A percentile compares a stretch with the other conserved stretches of the same genome.
phyloP scores from a whole-genome alignment of 345 rosid genomes.

The Citrus medica region DNA sequence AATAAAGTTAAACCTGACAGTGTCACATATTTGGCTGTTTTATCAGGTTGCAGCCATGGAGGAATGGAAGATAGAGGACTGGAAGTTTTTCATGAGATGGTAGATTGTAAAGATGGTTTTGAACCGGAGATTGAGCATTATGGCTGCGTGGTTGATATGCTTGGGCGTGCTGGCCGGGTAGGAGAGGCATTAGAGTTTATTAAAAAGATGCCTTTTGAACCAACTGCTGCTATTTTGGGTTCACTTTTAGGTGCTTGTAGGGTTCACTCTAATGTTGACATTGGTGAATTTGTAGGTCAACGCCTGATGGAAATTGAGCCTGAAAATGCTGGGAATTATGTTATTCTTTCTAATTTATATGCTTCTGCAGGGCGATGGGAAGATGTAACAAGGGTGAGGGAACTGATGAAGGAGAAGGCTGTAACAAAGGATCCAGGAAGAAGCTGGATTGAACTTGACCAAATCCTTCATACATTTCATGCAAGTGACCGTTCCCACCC shows the following conservation, averaged over 20 bases:
- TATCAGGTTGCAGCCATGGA: conserved; percentile 94
- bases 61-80: conserved; percentile 75
- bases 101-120: conserved; percentile 39
- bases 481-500: conserved; percentile 82
- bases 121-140: conserved; percentile 70
- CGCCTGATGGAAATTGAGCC: conserved; percentile 70
- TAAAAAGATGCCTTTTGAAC: conserved; percentile 63
- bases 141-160: conserved; percentile 83
- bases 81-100: conserved; percentile 53
- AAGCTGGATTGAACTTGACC: conserved; percentile 81
- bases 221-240: conserved; percentile 81
- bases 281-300: conserved; percentile 63
- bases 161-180: conserved; percentile 81
- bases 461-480: conserved; percentile 68
- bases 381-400: conserved; percentile 60
- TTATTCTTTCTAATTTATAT: conserved; percentile 76
- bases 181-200: conserved; percentile 61
- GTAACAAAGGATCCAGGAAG: conserved; percentile 82
- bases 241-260: conserved; percentile 85
- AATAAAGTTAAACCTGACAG: conserved; percentile 61
- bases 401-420: conserved; percentile 65
- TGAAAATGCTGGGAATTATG: conserved; percentile 78
- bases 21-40: conserved; percentile 74
- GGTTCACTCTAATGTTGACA: conserved; percentile 65
- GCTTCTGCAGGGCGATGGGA: conserved; percentile 90